These are phyloP conservation scores for Lactarius psammicola DNA, from an alignment of 768 basidiomycete species.

Conservation along the genomic window DNA sequence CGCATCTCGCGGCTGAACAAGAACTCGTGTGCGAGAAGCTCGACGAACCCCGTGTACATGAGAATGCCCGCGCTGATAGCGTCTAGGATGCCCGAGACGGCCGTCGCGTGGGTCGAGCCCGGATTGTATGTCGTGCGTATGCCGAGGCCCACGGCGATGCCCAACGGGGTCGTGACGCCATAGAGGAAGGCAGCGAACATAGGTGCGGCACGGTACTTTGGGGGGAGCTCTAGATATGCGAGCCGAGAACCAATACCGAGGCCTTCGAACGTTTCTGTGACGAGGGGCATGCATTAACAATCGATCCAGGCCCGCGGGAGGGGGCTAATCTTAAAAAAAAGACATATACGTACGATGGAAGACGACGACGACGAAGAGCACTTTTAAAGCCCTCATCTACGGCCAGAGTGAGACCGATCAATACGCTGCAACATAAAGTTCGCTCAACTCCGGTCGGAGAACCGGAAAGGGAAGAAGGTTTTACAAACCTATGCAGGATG, in stretches of 20 bases:
- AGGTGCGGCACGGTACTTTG: conserved; percentile 55
- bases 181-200: conserved; percentile 61
- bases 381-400: conserved; percentile 76
- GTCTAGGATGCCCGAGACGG: conserved; percentile 85
- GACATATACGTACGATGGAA: conserved; percentile 77
- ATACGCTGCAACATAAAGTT: conserved; percentile 45
- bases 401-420: conserved; percentile 91
- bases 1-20: conserved; percentile 87
- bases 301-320: too few relatives aligned
- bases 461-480: neutral
- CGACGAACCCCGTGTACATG: conserved; percentile 83
- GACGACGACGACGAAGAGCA: conserved; percentile 85
- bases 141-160: conserved; percentile 83
- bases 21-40: conserved; percentile 95
- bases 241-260: conserved; percentile 90
- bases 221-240: conserved; percentile 66
- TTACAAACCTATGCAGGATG: conserved; percentile 65
- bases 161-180: conserved; percentile 80
- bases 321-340: conserved; percentile 25
- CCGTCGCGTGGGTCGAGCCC: conserved; percentile 65
- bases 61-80: conserved; percentile 85
- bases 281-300: neutral
- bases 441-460: neutral
- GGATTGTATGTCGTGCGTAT: conserved; percentile 80
- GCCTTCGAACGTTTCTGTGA: conserved; percentile 87